Percentiles rank a stretch among this genome's conserved stretches.
phyloP scores from a whole-genome alignment of 1,284 basidiomycete genomes.

The Rugiboletus extremiorientalis region DNA sequence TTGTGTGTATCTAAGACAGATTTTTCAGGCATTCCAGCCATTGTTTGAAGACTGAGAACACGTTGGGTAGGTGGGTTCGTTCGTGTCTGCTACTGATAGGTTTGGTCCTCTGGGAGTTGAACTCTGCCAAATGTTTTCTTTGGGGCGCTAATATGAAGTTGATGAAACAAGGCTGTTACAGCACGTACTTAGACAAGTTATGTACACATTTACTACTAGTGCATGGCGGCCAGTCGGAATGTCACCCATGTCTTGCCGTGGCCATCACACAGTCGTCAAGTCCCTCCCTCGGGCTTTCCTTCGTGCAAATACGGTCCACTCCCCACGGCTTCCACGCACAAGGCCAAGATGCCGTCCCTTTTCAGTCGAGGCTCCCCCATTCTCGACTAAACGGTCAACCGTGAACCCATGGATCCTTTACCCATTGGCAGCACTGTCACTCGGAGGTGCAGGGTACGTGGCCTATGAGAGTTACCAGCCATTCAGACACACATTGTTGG shows the following conservation, averaged over 20 bases:
- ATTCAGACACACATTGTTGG: conserved; percentile 62
- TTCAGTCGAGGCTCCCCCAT: conserved; percentile 8
- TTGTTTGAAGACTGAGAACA: conserved; percentile 60
- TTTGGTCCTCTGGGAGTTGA: not conserved
- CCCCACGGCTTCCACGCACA: conserved; percentile 3
- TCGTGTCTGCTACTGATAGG: not conserved
- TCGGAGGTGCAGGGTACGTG: conserved; percentile 42
- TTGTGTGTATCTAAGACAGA: not conserved
- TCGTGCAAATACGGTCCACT: not conserved
- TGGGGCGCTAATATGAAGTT: too few relatives aligned
- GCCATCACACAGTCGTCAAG: conserved; percentile 16
- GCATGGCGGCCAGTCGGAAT: not conserved
- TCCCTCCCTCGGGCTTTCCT: conserved; percentile 16
- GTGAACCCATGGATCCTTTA: conserved; percentile 26
- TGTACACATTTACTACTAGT: conserved; percentile 1
- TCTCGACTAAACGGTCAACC: conserved; percentile 4
- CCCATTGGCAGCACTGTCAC: conserved; percentile 20
- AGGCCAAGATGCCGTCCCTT: conserved; percentile 8
- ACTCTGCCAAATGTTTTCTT: too few relatives aligned
- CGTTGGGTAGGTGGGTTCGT: not conserved
- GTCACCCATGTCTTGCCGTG: conserved; percentile 21
- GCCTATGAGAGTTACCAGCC: conserved; percentile 63
- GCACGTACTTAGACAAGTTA: not conserved
- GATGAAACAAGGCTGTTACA: too few relatives aligned
- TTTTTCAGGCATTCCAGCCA: conserved; percentile 55